Base-by-base conservation (phyloP, 306 rosid species). In the Vigna unguiculata region DNA sequence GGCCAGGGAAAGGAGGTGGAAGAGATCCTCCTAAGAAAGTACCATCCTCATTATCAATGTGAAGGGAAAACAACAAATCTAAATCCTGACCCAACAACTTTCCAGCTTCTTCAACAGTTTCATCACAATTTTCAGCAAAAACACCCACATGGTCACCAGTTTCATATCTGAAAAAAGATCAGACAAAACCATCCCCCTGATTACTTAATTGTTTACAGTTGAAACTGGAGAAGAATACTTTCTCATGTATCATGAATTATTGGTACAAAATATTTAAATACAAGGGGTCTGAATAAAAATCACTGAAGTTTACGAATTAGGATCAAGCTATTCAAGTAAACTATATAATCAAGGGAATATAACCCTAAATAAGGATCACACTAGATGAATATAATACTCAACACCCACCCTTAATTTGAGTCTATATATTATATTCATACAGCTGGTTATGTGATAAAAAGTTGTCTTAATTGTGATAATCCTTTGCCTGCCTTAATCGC, bases 61-160 rank as follows among this genome's bases (percentile, higher is more conserved):
- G 92, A 61, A 92, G 62, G 22, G 93, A 88, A 82, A 92, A 90
- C 45, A 86, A 12, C 63, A 90, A 81, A 82, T 88, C 88, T 70
- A 90, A 69, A 78, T 86, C 74, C 77, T 88, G 86, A 80, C 86
- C 93, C 88, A 92, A 75, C 76, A 78, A 78, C 71, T 70, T 82
- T 19, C 88, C 85, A 71, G 91, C 92, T 79, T 90, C 92, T 82
- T 87, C 93, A 69, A 68, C 58, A 46, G 57, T 68, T 47, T 68
- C 58, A 24, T 15, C 58, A 15, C 22, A 47, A 16, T 90, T 93
- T 57, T 90, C 96, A 53, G 85, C 88, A 81, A 9, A 91, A 43
- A 93, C 93, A 72, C 93, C 92, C 74, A 88, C 95, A 41, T 89
- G 98, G 74, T 93, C 96, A 78, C 98, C 90, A 48, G 93, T 89